phyloP scores from a whole-genome alignment of 805 yeast genomes.

The Saturnispora galanensis region DNA sequence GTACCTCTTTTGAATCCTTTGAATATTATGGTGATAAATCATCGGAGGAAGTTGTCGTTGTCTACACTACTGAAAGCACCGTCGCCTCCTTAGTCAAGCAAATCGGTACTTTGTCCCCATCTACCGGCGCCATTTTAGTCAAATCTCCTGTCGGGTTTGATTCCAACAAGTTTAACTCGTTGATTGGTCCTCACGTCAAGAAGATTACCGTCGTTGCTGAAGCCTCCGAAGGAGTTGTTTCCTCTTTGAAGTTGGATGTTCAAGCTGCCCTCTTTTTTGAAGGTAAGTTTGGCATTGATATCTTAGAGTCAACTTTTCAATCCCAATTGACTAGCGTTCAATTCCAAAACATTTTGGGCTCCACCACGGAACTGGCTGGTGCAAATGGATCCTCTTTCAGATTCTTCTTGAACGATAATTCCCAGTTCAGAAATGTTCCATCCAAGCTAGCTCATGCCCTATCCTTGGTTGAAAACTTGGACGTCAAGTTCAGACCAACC shows the following conservation, averaged over 20 bases:
- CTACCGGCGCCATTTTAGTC: conserved; percentile 54
- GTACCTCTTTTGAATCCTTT: conserved; percentile 47
- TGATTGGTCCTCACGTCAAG: conserved; percentile 49
- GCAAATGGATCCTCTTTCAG: conserved; percentile 30
- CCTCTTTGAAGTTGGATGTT: conserved; percentile 56
- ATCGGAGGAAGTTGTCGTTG: conserved; percentile 69
- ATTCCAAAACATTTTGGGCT: conserved; percentile 17
- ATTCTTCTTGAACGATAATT: conserved; percentile 64
- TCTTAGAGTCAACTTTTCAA: conserved; percentile 41
- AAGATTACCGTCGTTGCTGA: conserved; percentile 64
- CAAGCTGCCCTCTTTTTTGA: conserved; percentile 57
- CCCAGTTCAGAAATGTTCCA: conserved; percentile 44
- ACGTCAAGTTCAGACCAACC: conserved; percentile 48
- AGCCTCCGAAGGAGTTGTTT: conserved; percentile 23
- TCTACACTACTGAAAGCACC: conserved; percentile 66
- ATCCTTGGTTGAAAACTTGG: conserved; percentile 48
- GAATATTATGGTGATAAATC: conserved; percentile 57
- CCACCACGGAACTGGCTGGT: neutral
- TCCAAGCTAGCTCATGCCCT: conserved; percentile 59
- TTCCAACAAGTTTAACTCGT: conserved; percentile 43
- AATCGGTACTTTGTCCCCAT: conserved; percentile 21
- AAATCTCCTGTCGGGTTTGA: conserved; percentile 80
- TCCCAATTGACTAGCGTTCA: conserved; percentile 21
- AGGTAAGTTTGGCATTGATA: conserved; percentile 31
- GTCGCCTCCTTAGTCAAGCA: conserved; percentile 37